These are phyloP conservation scores for Sporothrix luriei DNA, from an alignment of 2,329 filamentous ascomycete species.

Conservation along the genomic window DNA sequence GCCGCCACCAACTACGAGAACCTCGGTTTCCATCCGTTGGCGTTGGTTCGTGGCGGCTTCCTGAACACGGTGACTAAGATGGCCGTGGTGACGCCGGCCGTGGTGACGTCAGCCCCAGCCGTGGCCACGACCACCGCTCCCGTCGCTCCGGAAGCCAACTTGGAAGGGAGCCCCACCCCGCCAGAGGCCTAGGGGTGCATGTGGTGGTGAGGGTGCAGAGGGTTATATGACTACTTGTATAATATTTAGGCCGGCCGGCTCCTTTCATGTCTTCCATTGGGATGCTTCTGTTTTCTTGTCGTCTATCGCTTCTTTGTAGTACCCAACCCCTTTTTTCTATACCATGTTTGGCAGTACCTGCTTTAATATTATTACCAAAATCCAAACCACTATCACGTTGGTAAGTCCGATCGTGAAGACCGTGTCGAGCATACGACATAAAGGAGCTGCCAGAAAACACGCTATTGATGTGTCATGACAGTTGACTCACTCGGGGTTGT, in stretches of 20 bases:
- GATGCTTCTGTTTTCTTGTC: background rate
- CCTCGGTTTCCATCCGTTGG: conserved; percentile 48
- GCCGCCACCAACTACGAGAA: conserved; percentile 46
- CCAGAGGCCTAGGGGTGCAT: background rate
- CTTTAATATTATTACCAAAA: background rate
- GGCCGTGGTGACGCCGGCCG: background rate
- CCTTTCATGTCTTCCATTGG: background rate
- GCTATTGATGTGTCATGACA: no score
- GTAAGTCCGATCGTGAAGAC: no score
- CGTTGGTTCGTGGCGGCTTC: conserved; percentile 47
- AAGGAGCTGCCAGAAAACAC: no score
- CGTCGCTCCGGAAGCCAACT: background rate
- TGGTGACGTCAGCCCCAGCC: background rate
- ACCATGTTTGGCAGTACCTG: background rate
- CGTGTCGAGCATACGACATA: no score
- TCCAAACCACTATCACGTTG: no score
- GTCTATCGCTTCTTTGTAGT: background rate
- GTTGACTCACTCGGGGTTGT: no score
- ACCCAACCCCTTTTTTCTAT: background rate
- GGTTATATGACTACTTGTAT: background rate
- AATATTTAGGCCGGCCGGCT: background rate
- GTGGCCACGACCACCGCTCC: background rate
- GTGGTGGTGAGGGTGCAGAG: background rate
- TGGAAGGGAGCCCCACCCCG: background rate
- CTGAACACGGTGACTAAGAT: conserved; percentile 38